Base-by-base conservation (phyloP, 1,139 yeast species). In the Blastobotrys raffinosifermentans region DNA sequence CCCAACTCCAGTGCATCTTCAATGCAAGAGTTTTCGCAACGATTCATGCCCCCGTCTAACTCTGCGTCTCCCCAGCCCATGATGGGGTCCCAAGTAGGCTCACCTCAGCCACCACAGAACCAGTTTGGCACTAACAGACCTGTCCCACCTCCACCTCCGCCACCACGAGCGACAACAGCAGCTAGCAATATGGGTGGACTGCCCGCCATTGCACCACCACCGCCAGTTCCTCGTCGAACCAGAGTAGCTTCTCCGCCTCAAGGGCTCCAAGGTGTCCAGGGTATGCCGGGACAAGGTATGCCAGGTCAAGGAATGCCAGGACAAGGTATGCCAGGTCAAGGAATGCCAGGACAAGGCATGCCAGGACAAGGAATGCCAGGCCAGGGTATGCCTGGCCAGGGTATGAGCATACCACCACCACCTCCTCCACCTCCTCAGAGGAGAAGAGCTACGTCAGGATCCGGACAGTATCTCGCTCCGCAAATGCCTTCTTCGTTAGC, bases 121-220 rank as follows among this genome's bases (percentile, higher is more conserved):
- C 39, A 32, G 23, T 25, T 22, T 16, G 15, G 19, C 30, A 32
- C 19, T 18, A 22, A 22, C 26, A 20, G 26, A n/a, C 13, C 15
- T 6, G 10, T 10, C 3, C 32, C 41, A 7, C 45, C 47, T 1
- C 45, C 45, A 4, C 41, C 43, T 5, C 43, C 44, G 7, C 39
- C 47, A 3, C 41, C 34, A 8, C 32, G 19, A 22, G 14, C 32
- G 14, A 15, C 26, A 15, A n/a, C n/a, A n/a, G n/a, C n/a, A n/a
- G n/a, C n/a, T n/a, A n/a, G n/a, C n/a, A n/a, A n/a, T n/a, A n/a
- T n/a, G n/a, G 21, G 14, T 26, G 5, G 26, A 17, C 38, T 44
- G 6, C 47, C 50, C 1, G 27, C 38, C 8, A 43, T 47, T 19
- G 40, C 50, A 3, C 50, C 51, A 4, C 50, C 50, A 5, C 51